Evolutionary conservation across 768 basidiomycete genomes (phyloP), one percentile per base, ranked within the genome.

Genomic region (Mycena vulgaris): DNA sequence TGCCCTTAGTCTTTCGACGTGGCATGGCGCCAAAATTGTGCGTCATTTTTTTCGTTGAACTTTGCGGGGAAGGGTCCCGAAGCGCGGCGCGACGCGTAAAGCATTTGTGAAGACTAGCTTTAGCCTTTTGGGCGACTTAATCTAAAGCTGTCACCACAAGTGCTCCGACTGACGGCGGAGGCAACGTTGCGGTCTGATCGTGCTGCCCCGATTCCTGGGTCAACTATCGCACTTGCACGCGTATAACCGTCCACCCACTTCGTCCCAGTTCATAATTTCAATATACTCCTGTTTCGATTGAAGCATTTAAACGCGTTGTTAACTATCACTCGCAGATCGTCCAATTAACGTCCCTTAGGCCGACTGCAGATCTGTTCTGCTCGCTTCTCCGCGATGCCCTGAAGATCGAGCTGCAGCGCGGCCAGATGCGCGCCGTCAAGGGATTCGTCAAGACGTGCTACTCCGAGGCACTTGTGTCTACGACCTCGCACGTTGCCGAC

Each of bases 1-100:
- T 78, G 97, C 97, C n/a, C 88, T 99, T 33, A 96, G 95, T 75
- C 83, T 99, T 23, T 88, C 91, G n/a, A 90, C 94, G 59, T 98
- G 96, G 95, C 96, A 99, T 79, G 92, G 95, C 39, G 89, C 94
- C 84, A 93, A 97, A 84, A 93, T 98, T 74, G 97, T 97, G 75
- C 74, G 91, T 85, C 47, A 72, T 23, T 63, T 21, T 53, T 23
- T 27, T 17, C 40, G 21, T 45, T 40, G 42, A 49, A 55, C 19
- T 47, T 10, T 33, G n/a, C 14, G 56, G 47, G 51, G 60, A 55
- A 61, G 19, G 3, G n/a, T 49, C 28, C 35, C 28, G 57, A 64
- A 64, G 51, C 23, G 51, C 23, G 52, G n/a, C 45, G 61, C 28
- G 55, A 56, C 53, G 69, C 69, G 69, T 70, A 66, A 66, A 49